Percentiles rank a stretch among this genome's conserved stretches.
Evolutionary conservation across 176 grass and related monocot species (phyloP).

Genomic region (Puccinellia tenuiflora): DNA sequence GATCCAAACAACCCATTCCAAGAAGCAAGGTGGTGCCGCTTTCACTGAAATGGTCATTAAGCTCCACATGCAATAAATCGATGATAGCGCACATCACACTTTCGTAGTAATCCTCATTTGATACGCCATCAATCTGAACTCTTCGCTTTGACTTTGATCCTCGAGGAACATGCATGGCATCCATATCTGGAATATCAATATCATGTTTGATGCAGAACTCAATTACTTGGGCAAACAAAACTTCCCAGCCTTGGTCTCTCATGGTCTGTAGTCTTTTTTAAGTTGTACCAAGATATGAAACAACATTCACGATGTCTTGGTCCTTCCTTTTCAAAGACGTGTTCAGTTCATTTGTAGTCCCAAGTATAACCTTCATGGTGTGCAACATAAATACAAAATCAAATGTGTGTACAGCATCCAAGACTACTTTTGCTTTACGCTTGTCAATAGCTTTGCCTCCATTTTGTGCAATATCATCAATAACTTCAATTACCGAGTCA

Average conservation of each 20-base stretch:
- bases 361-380: not conserved
- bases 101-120: no score
- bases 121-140: no score
- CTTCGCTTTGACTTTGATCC: no score
- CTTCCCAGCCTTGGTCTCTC: not conserved
- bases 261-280: no score
- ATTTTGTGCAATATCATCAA: not conserved
- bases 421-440: not conserved
- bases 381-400: not conserved
- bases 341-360: not conserved
- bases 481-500: not conserved
- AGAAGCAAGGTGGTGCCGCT: no score
- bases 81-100: no score
- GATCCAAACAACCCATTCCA: no score
- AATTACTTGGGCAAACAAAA: not conserved
- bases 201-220: not conserved
- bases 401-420: not conserved
- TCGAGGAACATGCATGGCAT: no score
- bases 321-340: not conserved
- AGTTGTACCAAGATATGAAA: no score
- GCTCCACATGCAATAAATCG: no score
- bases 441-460: not conserved
- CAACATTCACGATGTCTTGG: no score
- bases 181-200: not conserved
- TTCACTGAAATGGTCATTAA: no score